Conservation (phyloP, 1,284 basidiomycete genomes). For the Microbotryomycetes sp. region DNA sequence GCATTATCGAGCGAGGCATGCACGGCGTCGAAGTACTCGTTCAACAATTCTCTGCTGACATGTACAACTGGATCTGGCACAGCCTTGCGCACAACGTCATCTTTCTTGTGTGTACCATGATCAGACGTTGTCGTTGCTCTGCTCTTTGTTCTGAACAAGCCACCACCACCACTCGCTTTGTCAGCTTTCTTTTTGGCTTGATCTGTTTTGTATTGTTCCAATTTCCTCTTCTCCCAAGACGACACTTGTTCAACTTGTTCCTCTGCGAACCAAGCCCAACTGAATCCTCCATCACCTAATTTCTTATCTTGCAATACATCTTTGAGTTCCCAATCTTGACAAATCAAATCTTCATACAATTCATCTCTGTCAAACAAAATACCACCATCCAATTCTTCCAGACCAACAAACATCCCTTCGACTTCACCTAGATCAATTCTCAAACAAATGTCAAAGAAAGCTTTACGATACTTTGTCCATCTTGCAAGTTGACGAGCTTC, state of each 20-base stretch:
- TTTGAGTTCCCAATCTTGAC: not conserved
- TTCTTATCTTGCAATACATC: not conserved
- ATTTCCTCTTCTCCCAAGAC: not conserved
- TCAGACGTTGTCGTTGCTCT: not conserved
- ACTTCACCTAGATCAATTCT: conserved; percentile 19
- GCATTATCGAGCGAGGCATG: not conserved
- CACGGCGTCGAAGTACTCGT: not conserved
- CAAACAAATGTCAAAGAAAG: conserved; percentile 18
- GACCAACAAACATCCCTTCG: not conserved
- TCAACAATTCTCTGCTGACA: not conserved
- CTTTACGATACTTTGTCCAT: conserved; percentile 20
- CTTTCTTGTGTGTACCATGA: not conserved
- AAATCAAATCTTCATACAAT: conserved; percentile 16
- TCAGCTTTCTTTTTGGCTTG: not conserved
- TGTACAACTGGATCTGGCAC: not conserved
- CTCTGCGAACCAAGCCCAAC: conserved; percentile 29
- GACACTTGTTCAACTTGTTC: not conserved
- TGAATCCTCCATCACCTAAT: conserved; percentile 3
- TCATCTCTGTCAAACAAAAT: not conserved
- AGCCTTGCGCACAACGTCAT: not conserved
- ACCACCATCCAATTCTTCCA: not conserved
- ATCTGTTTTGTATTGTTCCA: conserved; percentile 5
- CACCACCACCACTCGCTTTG: not conserved
- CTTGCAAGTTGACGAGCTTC: conserved; percentile 16
- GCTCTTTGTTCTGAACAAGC: not conserved